Evolutionary conservation across 106 monocot species (phyloP), one percentile per base, ranked within the genome.

Genomic region (Posidonia australis): DNA sequence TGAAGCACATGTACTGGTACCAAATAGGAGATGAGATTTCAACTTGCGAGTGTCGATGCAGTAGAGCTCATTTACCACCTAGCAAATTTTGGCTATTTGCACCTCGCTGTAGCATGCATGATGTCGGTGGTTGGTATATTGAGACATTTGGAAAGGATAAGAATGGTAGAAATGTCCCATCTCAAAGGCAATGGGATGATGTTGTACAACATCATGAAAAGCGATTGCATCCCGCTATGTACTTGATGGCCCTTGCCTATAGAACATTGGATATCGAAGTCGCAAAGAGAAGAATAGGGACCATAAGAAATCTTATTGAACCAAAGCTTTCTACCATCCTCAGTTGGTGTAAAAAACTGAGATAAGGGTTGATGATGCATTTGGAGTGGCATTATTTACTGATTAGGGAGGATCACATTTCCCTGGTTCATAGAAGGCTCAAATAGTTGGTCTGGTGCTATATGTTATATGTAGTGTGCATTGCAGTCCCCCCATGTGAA

Each of bases 41-140:
- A 66, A 29, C 67, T 63, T 94, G 89, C 80, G 94, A 94, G 65
- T 94, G 94, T 67, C 81, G 86, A 67, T 86, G 82, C 78, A 89
- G 81, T 56, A 78, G 94, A 76, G 89, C 94, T 31, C 70, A 74
- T 53, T 72, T 94, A 62, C 89, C 89, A 56, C 86, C 94, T 66
- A 94, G 94, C 79, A 94, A 78, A 89, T 94, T 84, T 76, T 94
- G 94, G 94, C 71, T 94, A 19, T 94, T 94, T 77, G 89, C 86
- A 69, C 89, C 94, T 41, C 89, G 89, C n/a, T 84, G 72, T 76
- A 69, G 70, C 29, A 73, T 86, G 80, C 94, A 94, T 90, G 94
- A 90, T 43, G 70, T 84, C 72, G 94, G 94, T 69, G 94, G 94
- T 60, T 94, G 94, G 94, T 94, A 94, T 43, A 65, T 94, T 72